Conservation (phyloP, 495 filamentous ascomycete species). For the Ascodesmis nigricans region DNA sequence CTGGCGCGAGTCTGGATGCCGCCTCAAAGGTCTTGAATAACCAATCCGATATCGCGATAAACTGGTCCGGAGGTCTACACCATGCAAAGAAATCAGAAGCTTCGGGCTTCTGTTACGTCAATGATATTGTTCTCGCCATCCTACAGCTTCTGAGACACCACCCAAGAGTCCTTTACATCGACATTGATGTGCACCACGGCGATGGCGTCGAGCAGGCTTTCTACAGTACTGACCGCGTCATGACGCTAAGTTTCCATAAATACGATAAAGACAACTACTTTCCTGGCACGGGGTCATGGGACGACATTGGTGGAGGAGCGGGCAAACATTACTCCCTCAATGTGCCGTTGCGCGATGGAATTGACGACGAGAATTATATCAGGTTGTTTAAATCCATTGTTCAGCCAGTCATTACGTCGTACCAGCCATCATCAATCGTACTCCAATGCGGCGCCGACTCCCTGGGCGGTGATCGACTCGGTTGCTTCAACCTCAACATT, state of each 20-base stretch:
- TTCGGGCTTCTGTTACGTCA: constrained; percentile 94
- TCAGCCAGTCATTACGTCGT: constrained; percentile 47
- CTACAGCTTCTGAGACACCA: constrained; percentile 87
- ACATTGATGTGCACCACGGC: constrained; percentile 96
- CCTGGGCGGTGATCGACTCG: constrained; percentile 75
- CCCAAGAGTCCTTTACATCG: constrained; percentile 84
- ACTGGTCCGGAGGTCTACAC: constrained; percentile 94
- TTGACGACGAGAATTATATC: constrained; percentile 80
- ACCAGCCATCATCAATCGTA: constrained; percentile 69
- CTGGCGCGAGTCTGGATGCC: constrained; percentile 92
- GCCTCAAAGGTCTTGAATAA: constrained; percentile 75
- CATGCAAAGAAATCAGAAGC: constrained; percentile 96
- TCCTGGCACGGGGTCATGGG: constrained; percentile 84
- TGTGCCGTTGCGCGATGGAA: constrained; percentile 88
- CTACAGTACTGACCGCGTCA: constrained; percentile 90
- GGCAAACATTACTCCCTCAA: constrained; percentile 94
- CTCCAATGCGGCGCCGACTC: constrained; percentile 94
- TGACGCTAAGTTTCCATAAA: constrained; percentile 97
- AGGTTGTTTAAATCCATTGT: constrained; percentile 66
- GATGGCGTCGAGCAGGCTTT: constrained; percentile 97
- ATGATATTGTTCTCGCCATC: constrained; percentile 93
- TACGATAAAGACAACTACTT: constrained; percentile 84
- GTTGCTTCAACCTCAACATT: constrained; percentile 92
- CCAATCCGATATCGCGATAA: constrained; percentile 92
- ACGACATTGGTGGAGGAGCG: constrained; percentile 78